phyloP scores from a whole-genome alignment of 495 filamentous ascomycete genomes.

The Glonium stellatum region DNA sequence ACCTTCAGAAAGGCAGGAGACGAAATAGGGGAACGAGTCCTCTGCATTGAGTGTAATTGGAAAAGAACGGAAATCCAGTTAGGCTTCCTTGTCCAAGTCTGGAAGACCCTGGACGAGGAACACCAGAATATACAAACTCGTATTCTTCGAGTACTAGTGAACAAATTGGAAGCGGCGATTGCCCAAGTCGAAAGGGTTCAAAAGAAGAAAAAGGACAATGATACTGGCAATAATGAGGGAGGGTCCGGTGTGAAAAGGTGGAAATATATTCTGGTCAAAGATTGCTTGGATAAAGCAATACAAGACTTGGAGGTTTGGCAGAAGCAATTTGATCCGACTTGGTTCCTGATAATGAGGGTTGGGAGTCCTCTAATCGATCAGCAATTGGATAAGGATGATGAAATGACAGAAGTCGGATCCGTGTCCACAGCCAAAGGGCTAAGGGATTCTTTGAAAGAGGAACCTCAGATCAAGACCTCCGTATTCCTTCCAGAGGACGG shows the following conservation, averaged over 20 bases:
- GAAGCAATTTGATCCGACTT: slow-evolving; percentile 33
- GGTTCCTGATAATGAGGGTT: slow-evolving; percentile 30
- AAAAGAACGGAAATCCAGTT: slow-evolving; percentile 32
- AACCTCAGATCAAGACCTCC: background rate
- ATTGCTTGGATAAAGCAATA: slow-evolving; percentile 23
- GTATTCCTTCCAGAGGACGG: slow-evolving; percentile 6
- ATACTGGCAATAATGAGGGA: slow-evolving; percentile 16
- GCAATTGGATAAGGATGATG: slow-evolving; percentile 8
- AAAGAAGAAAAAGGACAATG: slow-evolving; percentile 22
- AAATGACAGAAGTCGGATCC: background rate
- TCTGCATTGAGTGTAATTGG: slow-evolving; percentile 38
- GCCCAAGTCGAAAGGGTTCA: slow-evolving; percentile 26
- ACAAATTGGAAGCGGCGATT: slow-evolving; percentile 31
- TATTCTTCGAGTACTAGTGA: slow-evolving; percentile 32
- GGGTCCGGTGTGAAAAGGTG: slow-evolving; percentile 9
- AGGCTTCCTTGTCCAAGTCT: slow-evolving; percentile 33
- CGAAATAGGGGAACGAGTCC: slow-evolving; percentile 32
- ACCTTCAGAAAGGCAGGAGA: slow-evolving; percentile 28
- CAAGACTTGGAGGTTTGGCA: slow-evolving; percentile 30
- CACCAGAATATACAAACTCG: slow-evolving; percentile 32
- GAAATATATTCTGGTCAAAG: slow-evolving; percentile 30
- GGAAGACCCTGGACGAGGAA: slow-evolving; percentile 34
- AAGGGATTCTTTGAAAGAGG: background rate
- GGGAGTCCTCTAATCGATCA: slow-evolving; percentile 24
- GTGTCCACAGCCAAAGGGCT: slow-evolving; percentile 4